A percentile compares a stretch with the other conserved stretches of the same genome.
Conservation (phyloP, 192 early-diverging fungal genomes). For the Phlyctochytrium bullatum region DNA sequence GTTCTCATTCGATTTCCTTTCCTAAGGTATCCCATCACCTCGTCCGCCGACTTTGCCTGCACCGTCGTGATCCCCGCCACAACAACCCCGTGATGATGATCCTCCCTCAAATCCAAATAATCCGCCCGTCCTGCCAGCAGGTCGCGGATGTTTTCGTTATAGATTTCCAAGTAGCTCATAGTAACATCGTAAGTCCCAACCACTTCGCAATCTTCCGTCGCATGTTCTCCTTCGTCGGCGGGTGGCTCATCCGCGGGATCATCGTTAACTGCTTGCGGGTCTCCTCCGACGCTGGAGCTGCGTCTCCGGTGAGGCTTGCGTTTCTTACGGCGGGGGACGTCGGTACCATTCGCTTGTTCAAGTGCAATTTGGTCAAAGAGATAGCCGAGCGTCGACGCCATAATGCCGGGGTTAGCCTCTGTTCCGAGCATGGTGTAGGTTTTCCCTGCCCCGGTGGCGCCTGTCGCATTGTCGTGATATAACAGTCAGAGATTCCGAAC, state of each 20-base stretch:
- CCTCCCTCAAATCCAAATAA: slow-evolving; percentile 72
- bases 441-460: slow-evolving; percentile 78
- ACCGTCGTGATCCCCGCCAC: slow-evolving; percentile 67
- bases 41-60: slow-evolving; percentile 58
- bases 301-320: too few species aligned
- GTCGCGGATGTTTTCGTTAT: slow-evolving; percentile 67
- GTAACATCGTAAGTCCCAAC: slow-evolving; percentile 27
- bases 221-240: too few species aligned
- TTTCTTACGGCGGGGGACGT: too few species aligned
- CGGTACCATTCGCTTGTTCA: not conserved
- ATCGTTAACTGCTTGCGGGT: too few species aligned
- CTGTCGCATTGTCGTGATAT: slow-evolving; percentile 6
- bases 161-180: slow-evolving; percentile 53
- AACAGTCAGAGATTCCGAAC: not conserved
- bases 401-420: slow-evolving; percentile 64
- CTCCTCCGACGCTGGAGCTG: too few species aligned
- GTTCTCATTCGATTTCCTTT: slow-evolving; percentile 72
- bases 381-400: slow-evolving; percentile 62
- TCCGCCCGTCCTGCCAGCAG: slow-evolving; percentile 46
- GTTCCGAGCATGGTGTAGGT: slow-evolving; percentile 81
- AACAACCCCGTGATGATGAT: slow-evolving; percentile 55
- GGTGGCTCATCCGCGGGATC: too few species aligned
- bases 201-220: too few species aligned
- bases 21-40: slow-evolving; percentile 45
- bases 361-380: slow-evolving; percentile 53